Evolutionary conservation across 768 basidiomycete species (phyloP).

Genomic region (Tricholomella constricta): DNA sequence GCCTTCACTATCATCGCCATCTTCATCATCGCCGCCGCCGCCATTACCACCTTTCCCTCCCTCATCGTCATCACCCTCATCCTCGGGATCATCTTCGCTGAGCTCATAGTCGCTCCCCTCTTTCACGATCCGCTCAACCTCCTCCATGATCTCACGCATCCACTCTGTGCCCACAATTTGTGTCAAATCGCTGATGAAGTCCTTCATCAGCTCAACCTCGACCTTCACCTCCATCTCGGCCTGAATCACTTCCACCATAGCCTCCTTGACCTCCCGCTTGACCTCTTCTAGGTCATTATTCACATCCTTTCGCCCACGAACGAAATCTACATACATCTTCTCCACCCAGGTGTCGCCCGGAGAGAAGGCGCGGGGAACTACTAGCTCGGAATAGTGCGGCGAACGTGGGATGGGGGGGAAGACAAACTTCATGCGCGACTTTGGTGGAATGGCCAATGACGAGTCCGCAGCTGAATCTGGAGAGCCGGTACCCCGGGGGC

Average conservation of each 20-base stretch:
- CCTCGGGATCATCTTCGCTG: neutral
- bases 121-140: neutral
- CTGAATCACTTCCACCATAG: neutral
- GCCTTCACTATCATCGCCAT: neutral
- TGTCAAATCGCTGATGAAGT: neutral
- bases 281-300: neutral
- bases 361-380: neutral
- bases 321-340: slow-evolving; percentile 2
- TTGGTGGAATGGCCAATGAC: neutral
- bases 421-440: neutral
- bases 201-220: neutral
- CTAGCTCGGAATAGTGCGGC: neutral
- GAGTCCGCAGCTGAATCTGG: neutral
- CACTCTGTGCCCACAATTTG: neutral
- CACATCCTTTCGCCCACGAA: neutral
- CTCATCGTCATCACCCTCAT: neutral
- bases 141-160: neutral
- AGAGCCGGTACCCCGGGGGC: neutral
- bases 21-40: neutral
- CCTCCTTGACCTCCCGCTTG: slow-evolving; percentile 1
- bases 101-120: neutral
- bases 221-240: neutral
- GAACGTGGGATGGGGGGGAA: neutral
- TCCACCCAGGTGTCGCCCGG: slow-evolving; percentile 2
- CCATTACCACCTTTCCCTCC: neutral